Evolutionary conservation across 306 rosid species (phyloP).

Genomic region (Lablab purpureus): DNA sequence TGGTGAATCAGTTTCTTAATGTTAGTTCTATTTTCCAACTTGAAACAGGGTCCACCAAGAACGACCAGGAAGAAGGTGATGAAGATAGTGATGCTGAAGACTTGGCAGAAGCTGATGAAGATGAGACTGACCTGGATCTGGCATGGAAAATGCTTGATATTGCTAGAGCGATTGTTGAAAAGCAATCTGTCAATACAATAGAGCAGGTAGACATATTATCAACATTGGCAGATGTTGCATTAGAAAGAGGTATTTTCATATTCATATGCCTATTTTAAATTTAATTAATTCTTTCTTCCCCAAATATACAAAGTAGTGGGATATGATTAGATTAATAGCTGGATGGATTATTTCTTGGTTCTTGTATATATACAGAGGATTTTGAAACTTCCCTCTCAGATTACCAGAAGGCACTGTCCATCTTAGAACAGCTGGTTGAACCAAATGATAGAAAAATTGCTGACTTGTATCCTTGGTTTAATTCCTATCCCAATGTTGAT

Average conservation of each 20-base stretch:
- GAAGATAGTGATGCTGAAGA: constrained; percentile 77
- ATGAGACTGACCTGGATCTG: constrained; percentile 91
- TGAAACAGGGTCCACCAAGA: constrained; percentile 63
- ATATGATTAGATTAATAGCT: constrained; percentile 35
- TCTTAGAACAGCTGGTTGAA: constrained; percentile 83
- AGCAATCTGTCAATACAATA: constrained; percentile 74
- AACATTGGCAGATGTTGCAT: constrained; percentile 89
- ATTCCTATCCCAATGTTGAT: constrained; percentile 30
- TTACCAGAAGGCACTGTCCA: constrained; percentile 84
- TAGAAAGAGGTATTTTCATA: constrained; percentile 80
- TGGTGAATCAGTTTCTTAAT: constrained; percentile 9
- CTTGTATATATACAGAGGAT: constrained; percentile 75
- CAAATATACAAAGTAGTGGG: not conserved
- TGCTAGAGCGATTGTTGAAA: constrained; percentile 95
- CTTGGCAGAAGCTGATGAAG: constrained; percentile 88
- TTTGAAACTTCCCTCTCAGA: constrained; percentile 88
- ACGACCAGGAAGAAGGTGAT: constrained; percentile 65
- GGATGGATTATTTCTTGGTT: constrained; percentile 39
- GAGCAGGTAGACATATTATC: constrained; percentile 93
- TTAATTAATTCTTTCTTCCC: not conserved
- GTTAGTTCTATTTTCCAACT: constrained; percentile 28
- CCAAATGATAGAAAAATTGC: constrained; percentile 85
- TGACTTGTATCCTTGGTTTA: constrained; percentile 84
- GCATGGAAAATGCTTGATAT: constrained; percentile 99
- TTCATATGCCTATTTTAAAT: constrained; percentile 25